These are phyloP conservation scores for Aspergillus neotritici DNA, from an alignment of 2,329 filamentous ascomycete species.

Conservation along the genomic window DNA sequence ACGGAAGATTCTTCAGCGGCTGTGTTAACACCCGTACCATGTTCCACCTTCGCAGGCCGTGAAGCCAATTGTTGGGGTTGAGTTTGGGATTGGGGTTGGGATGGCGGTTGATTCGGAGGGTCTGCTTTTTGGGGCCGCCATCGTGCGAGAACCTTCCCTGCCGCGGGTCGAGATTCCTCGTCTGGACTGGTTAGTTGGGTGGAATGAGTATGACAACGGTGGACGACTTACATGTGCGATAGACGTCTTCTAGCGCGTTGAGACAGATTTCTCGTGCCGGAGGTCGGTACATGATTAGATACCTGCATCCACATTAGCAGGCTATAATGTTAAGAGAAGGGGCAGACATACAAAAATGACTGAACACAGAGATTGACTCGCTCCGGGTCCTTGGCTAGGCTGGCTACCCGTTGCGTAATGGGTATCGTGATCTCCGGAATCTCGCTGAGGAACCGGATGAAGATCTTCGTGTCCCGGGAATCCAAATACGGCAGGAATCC, in stretches of 20 bases:
- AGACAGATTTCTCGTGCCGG: constrained; percentile 54
- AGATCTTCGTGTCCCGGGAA: constrained; percentile 70
- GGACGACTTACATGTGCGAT: constrained; percentile 45
- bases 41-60: too few species aligned
- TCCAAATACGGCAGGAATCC: constrained; percentile 89
- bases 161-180: constrained; percentile 43
- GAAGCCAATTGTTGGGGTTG: constrained; percentile 1
- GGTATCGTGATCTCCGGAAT: constrained; percentile 70
- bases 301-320: constrained; percentile 31
- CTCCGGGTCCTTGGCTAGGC: constrained; percentile 59
- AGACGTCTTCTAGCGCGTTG: constrained; percentile 55
- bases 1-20: background rate
- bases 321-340: background rate
- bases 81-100: constrained; percentile 3
- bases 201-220: constrained; percentile 2
- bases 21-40: background rate
- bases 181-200: constrained; percentile 24
- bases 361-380: constrained; percentile 55
- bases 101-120: constrained; percentile 14
- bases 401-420: constrained; percentile 66
- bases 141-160: constrained; percentile 50
- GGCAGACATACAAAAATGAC: constrained; percentile 47
- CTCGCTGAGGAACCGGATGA: constrained; percentile 88
- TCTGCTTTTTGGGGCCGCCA: constrained; percentile 48
- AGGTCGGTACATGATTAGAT: constrained; percentile 55